A percentile compares a stretch with the other conserved stretches of the same genome.
These are phyloP conservation scores for Stachybotrys echinatus DNA, from an alignment of 2,329 filamentous ascomycete species.

Conservation along the genomic window DNA sequence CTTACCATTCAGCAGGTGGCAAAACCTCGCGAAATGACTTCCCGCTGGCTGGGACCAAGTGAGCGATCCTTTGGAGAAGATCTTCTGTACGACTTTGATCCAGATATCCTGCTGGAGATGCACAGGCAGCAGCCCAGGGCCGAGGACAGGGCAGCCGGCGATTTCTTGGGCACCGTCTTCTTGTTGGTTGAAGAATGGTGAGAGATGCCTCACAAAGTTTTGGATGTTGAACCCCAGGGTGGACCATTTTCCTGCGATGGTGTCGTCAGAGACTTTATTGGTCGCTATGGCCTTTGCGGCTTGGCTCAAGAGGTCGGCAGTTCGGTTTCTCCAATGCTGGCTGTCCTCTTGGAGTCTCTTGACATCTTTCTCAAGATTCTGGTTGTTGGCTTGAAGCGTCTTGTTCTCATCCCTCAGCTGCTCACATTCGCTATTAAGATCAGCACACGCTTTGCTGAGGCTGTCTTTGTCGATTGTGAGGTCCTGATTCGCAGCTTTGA, in stretches of 20 bases:
- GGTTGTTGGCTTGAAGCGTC: background rate
- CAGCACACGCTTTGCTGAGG: background rate
- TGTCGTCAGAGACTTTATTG: background rate
- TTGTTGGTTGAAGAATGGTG: too few relatives aligned
- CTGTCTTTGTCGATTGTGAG: too few relatives aligned
- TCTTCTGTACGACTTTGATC: background rate
- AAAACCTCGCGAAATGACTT: background rate
- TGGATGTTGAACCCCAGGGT: background rate
- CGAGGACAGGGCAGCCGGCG: too few relatives aligned
- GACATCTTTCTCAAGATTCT: background rate
- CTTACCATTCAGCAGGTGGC: background rate
- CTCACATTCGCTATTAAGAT: background rate
- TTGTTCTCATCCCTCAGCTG: background rate
- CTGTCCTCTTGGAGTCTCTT: background rate
- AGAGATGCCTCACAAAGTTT: background rate
- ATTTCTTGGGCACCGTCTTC: background rate
- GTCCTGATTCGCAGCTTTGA: too few relatives aligned
- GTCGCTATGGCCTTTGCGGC: background rate
- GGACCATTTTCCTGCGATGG: background rate
- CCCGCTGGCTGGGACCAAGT: background rate
- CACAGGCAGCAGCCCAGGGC: background rate
- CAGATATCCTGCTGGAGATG: background rate
- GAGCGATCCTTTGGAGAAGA: background rate
- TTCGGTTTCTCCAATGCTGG: background rate
- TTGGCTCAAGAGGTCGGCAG: background rate